A percentile compares a stretch with the other conserved stretches of the same genome.
phyloP scores from a whole-genome alignment of 495 filamentous ascomycete genomes.

The Wilcoxina mikolae region DNA sequence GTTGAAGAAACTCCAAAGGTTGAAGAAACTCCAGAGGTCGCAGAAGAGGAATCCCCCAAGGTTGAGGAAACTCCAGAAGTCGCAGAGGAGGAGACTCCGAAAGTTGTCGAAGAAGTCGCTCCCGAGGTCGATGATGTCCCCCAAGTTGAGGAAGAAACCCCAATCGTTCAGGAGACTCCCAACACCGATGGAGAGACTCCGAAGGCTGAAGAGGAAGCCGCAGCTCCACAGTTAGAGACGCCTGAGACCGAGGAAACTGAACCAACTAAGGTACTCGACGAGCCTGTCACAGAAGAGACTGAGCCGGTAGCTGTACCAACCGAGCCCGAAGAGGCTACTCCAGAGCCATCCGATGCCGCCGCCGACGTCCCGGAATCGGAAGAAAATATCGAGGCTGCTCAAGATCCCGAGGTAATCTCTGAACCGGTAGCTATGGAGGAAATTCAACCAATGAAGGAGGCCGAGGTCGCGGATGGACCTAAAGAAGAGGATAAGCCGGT shows the following conservation, averaged over 20 bases:
- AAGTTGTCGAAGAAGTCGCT: background rate
- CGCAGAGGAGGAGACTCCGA: background rate
- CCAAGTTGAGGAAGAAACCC: background rate
- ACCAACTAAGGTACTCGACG: too few relatives aligned
- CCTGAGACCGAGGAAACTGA: background rate
- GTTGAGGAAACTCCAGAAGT: background rate
- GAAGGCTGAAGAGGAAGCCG: too few relatives aligned
- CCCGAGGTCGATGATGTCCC: too few relatives aligned
- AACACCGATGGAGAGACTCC: too few relatives aligned
- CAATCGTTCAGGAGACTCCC: background rate
- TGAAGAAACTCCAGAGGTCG: background rate
- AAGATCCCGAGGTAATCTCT: background rate
- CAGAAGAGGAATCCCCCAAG: background rate
- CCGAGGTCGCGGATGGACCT: slow-evolving; percentile 22
- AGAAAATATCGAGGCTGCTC: background rate
- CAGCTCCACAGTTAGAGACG: too few relatives aligned
- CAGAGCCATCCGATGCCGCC: background rate
- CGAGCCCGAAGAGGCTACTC: background rate
- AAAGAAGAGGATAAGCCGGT: slow-evolving; percentile 13
- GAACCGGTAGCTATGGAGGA: background rate
- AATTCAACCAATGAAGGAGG: slow-evolving; percentile 8
- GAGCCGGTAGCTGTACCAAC: background rate
- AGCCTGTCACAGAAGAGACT: background rate
- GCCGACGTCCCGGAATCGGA: background rate
- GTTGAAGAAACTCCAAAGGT: background rate